A percentile compares a stretch with the other conserved stretches of the same genome.
Conservation (phyloP, 2,329 filamentous ascomycete genomes). For the Coniochaeta sp. region DNA sequence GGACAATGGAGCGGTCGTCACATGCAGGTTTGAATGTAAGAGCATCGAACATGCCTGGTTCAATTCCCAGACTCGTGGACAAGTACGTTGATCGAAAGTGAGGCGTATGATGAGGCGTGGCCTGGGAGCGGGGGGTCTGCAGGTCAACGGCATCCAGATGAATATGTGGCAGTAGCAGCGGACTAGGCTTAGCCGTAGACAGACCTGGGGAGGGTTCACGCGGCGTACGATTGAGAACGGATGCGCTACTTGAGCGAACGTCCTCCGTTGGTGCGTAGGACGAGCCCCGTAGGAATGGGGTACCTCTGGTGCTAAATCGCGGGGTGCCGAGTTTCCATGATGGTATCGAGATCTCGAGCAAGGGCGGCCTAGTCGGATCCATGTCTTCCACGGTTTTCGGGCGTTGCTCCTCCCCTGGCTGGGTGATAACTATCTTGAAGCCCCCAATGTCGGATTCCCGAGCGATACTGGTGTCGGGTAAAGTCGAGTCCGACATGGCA, state of each 20-base stretch:
- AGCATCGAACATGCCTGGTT: constrained; percentile 73
- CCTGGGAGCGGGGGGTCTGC: constrained; percentile 22
- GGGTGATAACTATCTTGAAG: constrained; percentile 75
- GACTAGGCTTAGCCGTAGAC: background rate
- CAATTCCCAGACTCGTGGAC: constrained; percentile 45
- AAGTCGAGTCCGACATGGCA: constrained; percentile 70
- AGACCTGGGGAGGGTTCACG: constrained; percentile 22
- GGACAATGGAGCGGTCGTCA: constrained; percentile 74
- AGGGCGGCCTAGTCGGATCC: constrained; percentile 35
- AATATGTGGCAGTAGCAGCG: constrained; percentile 12
- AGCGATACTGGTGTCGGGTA: constrained; percentile 53
- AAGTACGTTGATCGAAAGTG: constrained; percentile 37
- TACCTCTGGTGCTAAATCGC: constrained; percentile 69
- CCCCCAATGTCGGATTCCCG: constrained; percentile 56
- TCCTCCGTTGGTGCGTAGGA: constrained; percentile 72
- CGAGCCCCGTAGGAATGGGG: constrained; percentile 72
- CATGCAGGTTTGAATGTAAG: constrained; percentile 72
- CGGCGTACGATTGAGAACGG: constrained; percentile 33
- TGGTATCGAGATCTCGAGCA: constrained; percentile 71
- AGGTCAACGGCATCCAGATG: background rate
- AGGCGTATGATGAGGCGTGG: constrained; percentile 32
- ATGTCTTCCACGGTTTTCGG: constrained; percentile 58
- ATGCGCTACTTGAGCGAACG: constrained; percentile 54
- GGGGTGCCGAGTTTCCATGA: constrained; percentile 79
- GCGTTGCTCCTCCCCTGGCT: constrained; percentile 52